A percentile compares a stretch with the other conserved stretches of the same genome.
Conservation (phyloP, 139 green algal genomes). For the Gonium pectorale region DNA sequence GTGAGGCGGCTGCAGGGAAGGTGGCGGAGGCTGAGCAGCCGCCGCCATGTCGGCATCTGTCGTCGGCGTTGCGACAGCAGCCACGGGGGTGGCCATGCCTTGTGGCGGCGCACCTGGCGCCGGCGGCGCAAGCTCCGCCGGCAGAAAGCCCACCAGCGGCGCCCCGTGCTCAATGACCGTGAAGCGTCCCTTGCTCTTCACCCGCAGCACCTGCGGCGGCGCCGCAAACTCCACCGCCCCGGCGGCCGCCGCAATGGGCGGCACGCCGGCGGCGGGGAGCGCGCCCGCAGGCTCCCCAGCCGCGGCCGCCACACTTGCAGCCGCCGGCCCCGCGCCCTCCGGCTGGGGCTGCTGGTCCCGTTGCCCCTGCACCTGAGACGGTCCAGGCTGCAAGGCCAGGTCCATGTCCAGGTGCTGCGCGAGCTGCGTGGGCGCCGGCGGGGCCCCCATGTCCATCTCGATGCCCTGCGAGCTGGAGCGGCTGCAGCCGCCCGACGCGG, state of each 20-base stretch:
- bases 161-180: constrained; percentile 27
- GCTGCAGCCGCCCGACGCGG: constrained; percentile 27
- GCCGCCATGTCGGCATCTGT: no score
- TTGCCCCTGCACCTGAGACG: neutral
- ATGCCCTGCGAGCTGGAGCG: constrained; percentile 40
- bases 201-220: neutral
- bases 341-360: neutral
- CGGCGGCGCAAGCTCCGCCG: no score
- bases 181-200: constrained; percentile 40
- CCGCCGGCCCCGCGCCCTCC: neutral
- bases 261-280: neutral
- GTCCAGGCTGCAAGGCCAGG: neutral
- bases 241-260: neutral
- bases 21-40: no score
- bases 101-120: no score
- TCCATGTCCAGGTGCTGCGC: neutral
- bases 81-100: no score
- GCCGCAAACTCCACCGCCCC: no score
- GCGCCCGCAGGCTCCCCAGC: neutral
- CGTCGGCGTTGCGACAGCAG: no score
- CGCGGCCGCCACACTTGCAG: neutral
- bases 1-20: neutral
- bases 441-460: neutral
- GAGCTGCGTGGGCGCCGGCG: neutral
- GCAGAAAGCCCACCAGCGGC: neutral